phyloP scores from a whole-genome alignment of 331 rosid genomes.

The Cucumis variabilis region DNA sequence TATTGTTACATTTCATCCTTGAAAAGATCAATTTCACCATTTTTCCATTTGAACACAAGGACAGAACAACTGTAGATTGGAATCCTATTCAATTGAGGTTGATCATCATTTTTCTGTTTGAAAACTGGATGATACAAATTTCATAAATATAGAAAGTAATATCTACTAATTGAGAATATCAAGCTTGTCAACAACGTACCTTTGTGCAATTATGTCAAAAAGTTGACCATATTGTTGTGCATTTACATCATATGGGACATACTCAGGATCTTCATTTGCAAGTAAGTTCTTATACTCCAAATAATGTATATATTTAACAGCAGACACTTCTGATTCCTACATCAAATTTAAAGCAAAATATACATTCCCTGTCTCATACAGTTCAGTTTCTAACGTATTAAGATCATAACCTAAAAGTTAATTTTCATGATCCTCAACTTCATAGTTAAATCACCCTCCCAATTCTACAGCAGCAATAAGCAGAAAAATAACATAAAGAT shows the following conservation, averaged over 20 bases:
- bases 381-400: background rate
- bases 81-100: background rate
- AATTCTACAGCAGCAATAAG: too few relatives aligned
- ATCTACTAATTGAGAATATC: background rate
- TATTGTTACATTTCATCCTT: too few relatives aligned
- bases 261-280: conserved; percentile 70
- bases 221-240: conserved; percentile 79
- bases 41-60: too few relatives aligned
- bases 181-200: conserved; percentile 46
- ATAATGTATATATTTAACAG: conserved; percentile 81
- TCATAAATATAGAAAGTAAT: conserved; percentile 6
- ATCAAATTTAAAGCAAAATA: conserved; percentile 32
- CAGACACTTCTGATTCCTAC: conserved; percentile 93
- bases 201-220: conserved; percentile 71
- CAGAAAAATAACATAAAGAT: too few relatives aligned
- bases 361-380: background rate
- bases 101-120: background rate
- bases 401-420: background rate
- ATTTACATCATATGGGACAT: conserved; percentile 76
- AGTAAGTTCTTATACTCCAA: conserved; percentile 72
- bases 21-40: too few relatives aligned
- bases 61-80: background rate
- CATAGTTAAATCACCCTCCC: background rate
- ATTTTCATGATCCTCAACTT: background rate
- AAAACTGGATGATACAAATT: background rate